Evolutionary conservation across 2,329 filamentous ascomycete species (phyloP), one percentile per base, ranked within the genome.

Genomic region (Neonectria faginata): DNA sequence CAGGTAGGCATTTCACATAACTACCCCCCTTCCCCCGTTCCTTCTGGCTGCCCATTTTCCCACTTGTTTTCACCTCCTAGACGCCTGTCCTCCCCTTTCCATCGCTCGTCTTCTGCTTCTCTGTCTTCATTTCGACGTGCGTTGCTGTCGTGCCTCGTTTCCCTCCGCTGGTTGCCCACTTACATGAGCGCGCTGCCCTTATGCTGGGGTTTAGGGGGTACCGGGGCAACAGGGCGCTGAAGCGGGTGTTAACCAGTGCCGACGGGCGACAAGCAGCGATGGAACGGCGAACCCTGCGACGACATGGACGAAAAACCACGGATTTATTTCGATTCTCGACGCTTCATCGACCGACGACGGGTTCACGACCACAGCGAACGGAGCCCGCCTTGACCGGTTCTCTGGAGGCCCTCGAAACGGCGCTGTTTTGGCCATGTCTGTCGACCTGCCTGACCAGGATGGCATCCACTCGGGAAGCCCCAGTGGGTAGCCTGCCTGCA

Each of bases 1-100:
- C 29, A 29, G 25, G 25, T 62, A 70, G 67, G 72, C 74, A 72
- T 74, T 74, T 76, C 77, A 76, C 76, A 78, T 78, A 79, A 76
- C 75, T 78, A 74, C 73, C 76, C 75, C 75, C 75, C 74, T 73
- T 74, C 71, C 76, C 77, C 76, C 76, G 71, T 75, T 74, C 71
- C 69, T 71, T 74, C 66, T 73, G 68, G 62, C 68, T 68, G 66
- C 71, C 72, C 68, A 64, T 68, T 70, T 75, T 73, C 67, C 71
- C 63, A 69, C 69, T 66, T 63, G 66, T 72, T 75, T 73, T 64
- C 53, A 67, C 65, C 65, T 74, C 67, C 71, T 61, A 58, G 65
- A 60, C 60, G 45, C 56, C 54, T 64, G 47, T 65, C 44, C 33
- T 68, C 62, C 65, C 68, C 64, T 69, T 69, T 45, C 61, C 60